Base-by-base conservation (phyloP, 768 basidiomycete species). In the Boletus rubescentipes region DNA sequence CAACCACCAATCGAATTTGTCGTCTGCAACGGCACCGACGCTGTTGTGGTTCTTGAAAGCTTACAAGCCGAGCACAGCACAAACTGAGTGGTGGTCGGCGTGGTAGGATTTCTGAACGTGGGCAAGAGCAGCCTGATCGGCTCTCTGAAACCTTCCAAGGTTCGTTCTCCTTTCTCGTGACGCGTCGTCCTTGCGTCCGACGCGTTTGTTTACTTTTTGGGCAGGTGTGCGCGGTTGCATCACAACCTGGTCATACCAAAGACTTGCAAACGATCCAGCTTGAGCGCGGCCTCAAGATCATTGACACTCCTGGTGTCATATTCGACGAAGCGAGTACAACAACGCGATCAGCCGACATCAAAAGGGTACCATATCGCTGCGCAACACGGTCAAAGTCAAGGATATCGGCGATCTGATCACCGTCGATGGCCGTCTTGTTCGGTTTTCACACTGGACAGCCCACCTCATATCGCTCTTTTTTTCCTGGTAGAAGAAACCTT, bases 261-360 rank as follows among this genome's bases (percentile, higher is more conserved):
- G 89, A 92, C 29, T 75, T 97, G 16, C 95, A 99, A 71, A 91
- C 90, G 8, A 74, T 98, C 6, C 91, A 92, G 57, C 78, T 99
- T 4, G 96, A 98, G 69, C 90, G 93, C 40, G 93, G 94, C 1
- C 80, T 99, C 65, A 85, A 87, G 51, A 87, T 98, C 34, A 80
- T 98, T 7, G 97, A 98, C 71, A 97, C 94, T 35, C 96, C 97
- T 1, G 97, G 96, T 56, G 93, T 98, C n/a, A 89, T 99, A 2
- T 92, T 97, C 61, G 92, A 94, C 55, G 91, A 93, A 51, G 85
- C 52, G 79, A 85, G 44, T 66, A 77, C 44, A 71, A 77, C 46
- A 70, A 67, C 32, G 59, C 81, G 71, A 70, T 72, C 41, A 74
- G 69, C 21, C 84, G 82, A 51, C 77, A 78, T 21, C 69, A 66